phyloP scores from a whole-genome alignment of 2,329 filamentous ascomycete species.

The Beauveria caledonica region DNA sequence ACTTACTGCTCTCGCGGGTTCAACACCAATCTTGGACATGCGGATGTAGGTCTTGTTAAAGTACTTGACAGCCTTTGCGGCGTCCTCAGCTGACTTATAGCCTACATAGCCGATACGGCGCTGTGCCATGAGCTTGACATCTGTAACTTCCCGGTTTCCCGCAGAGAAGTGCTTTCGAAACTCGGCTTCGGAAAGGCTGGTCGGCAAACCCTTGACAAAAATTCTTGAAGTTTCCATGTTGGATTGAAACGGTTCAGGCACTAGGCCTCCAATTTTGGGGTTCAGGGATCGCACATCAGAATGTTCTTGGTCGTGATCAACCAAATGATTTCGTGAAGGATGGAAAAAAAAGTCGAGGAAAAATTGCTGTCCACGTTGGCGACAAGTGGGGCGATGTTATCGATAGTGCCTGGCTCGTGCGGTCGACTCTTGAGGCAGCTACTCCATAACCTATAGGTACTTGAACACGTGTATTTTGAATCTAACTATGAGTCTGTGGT shows the following conservation, averaged over 20 bases:
- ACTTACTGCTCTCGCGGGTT: constrained; percentile 72
- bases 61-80: constrained; percentile 78
- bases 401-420: constrained; percentile 12
- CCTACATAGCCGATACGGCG: constrained; percentile 93
- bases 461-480: not conserved
- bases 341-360: constrained; percentile 16
- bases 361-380: constrained; percentile 19
- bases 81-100: constrained; percentile 76
- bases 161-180: constrained; percentile 82
- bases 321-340: constrained; percentile 17
- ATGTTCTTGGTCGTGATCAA: constrained; percentile 10
- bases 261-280: constrained; percentile 14
- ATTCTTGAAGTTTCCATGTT: constrained; percentile 56
- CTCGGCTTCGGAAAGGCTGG: constrained; percentile 73
- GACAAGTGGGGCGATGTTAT: constrained; percentile 13
- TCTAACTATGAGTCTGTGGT: too few relatives aligned
- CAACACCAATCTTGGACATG: constrained; percentile 88
- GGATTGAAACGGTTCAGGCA: constrained; percentile 13
- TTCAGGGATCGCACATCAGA: constrained; percentile 11
- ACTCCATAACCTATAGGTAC: not conserved
- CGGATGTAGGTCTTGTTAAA: constrained; percentile 94
- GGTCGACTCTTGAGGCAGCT: not conserved
- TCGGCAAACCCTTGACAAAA: constrained; percentile 78
- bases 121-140: constrained; percentile 83
- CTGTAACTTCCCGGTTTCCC: constrained; percentile 68